Base-by-base conservation (phyloP, 768 basidiomycete genomes). In the Kwoniella sp. region DNA sequence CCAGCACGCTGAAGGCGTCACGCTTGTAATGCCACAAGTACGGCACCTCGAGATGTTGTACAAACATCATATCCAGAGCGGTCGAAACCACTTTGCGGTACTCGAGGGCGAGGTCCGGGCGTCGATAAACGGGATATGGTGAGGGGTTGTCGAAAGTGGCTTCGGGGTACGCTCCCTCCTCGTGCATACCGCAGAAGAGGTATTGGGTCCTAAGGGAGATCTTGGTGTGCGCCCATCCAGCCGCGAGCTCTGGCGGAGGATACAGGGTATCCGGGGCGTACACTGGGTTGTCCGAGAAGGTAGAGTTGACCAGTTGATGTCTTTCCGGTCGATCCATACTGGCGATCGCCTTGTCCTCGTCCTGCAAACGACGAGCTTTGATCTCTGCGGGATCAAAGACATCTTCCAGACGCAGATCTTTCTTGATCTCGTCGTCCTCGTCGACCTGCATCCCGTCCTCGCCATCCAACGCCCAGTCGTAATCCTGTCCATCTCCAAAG, bases 321-420 rank as follows among this genome's bases (percentile, higher is more conserved):
- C 95, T 86, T 71, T 99, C 95, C 1, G 95, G 95, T 31, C 88
- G 83, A 75, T 98, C 95, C 68, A 82, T 83, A 15, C 81, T 83
- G 39, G 92, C 85, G 56, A 99, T 92, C 39, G 89, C 78, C 65
- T 93, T 88, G 73, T 99, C 95, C 52, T 89, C 89, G 59, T 91
- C 89, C 3, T 90, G 93, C 25, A 98, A 78, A 78, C 89, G 79
- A 33, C 88, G 82, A 55, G 84, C 85, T 45, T 83, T 83, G 69
- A 99, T 98, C 77, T 96, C 91, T 10, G 92, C 87, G 0, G 95
- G 95, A 70, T 99, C 95, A 62, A 98, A 99, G 56, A 98, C 62
- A 46, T 60, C 63, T 31, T 64, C 56, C 53, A 53, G 27, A 49
- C 48, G 46, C 60, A 93, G 89, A 71, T 95, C 90, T 57, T 85